Base-by-base conservation (phyloP, 129 eudicot genomes). In the Cynara cardunculus region DNA sequence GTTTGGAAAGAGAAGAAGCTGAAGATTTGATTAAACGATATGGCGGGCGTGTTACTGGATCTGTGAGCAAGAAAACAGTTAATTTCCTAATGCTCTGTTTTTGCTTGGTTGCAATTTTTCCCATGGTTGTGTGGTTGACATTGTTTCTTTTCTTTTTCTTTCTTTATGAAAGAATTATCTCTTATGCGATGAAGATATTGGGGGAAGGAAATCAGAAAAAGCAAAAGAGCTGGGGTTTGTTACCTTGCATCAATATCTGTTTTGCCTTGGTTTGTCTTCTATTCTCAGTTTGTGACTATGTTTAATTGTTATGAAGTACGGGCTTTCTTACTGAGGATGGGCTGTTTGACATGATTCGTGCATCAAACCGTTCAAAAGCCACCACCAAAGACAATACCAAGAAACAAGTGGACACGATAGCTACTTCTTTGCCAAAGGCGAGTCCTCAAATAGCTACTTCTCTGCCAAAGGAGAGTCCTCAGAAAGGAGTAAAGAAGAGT, bases 1-100 rank as follows among this genome's bases (percentile, higher is more conserved):
- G 99, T 87, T 84, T 95, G 89, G 99, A 92, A 90, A 87, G 99
- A 89, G 99, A 95, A 86, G 99, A 95, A 88, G 99, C 99, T 68
- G 97, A 92, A 82, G 99, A 92, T 84, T 80, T 95, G 86, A 95
- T 95, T 77, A 95, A 92, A 77, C 91, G 99, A 66, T 81, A 95
- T 72, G 99, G 97, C 6, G 99, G 99, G 22, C 99, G 99, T 80
- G 87, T 90, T 44, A 95, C 99, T 49, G 97, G 95, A 87, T 92
- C 99, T 68, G 90, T 95, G 79, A 95, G 99, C 97, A 95, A 91
- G 86, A 95, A 95, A 81, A 95, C 99, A 89, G 99, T 95, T 66
- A 85, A 25, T 69, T 83, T 62, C 66, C 19, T 72, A 10, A 75
- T 77, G 64, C 64, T 78, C 18, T 35, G n/a, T 26, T 65, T 56